Evolutionary conservation across 768 basidiomycete species (phyloP).

Genomic region (Russula dissimulans): DNA sequence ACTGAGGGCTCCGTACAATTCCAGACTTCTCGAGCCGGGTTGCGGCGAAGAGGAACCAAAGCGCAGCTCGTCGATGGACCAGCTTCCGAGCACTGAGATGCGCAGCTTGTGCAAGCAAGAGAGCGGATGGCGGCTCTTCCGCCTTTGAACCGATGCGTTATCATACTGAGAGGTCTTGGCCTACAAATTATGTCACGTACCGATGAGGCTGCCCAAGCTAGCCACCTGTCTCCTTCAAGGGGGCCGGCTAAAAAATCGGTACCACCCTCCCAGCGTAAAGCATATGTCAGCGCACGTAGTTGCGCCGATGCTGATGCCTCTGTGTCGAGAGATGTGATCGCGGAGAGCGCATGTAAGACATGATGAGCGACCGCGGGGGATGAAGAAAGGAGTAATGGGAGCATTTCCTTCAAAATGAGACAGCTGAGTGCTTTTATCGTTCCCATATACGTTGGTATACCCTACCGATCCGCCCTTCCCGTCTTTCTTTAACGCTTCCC

Average conservation of each 20-base stretch:
- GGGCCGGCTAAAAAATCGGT: constrained; percentile 47
- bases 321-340: constrained; percentile 33
- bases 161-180: background rate
- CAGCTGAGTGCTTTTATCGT: constrained; percentile 2
- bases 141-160: constrained; percentile 38
- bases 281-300: constrained; percentile 55
- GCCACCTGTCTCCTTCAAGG: constrained; percentile 75
- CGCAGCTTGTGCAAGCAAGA: constrained; percentile 77
- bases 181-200: constrained; percentile 36
- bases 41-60: constrained; percentile 75
- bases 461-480: constrained; percentile 78
- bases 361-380: constrained; percentile 52
- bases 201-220: constrained; percentile 77
- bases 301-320: constrained; percentile 57
- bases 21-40: constrained; percentile 76
- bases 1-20: constrained; percentile 43
- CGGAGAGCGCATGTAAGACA: constrained; percentile 50
- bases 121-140: constrained; percentile 72
- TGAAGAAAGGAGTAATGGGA: constrained; percentile 63
- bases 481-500: constrained; percentile 84
- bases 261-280: constrained; percentile 65
- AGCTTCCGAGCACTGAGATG: constrained; percentile 51
- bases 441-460: constrained; percentile 13
- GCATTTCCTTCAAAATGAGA: constrained; percentile 52
- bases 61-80: constrained; percentile 52